These are phyloP conservation scores for Malassezia yamatoensis DNA, from an alignment of 1,284 basidiomycete genomes.

Conservation along the genomic window DNA sequence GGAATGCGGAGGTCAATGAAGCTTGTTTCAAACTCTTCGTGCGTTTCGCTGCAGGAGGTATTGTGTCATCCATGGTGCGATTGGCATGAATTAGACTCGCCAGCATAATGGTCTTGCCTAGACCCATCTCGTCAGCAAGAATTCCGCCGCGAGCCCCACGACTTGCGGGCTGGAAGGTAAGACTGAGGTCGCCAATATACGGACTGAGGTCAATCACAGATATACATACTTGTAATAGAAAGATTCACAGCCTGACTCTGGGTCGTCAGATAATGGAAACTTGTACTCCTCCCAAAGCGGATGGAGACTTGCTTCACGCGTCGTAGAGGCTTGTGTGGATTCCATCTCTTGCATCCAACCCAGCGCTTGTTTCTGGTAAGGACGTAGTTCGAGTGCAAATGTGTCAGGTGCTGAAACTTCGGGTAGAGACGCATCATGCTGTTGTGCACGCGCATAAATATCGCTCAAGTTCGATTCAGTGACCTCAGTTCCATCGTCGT, in stretches of 20 bases:
- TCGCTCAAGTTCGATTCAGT: conserved; percentile 25
- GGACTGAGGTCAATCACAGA: conserved; percentile 27
- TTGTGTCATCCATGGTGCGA: conserved; percentile 10
- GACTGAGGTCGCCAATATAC: conserved; percentile 71
- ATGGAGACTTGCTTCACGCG: conserved; percentile 58
- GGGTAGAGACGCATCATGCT: conserved; percentile 63
- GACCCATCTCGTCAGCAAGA: conserved; percentile 69
- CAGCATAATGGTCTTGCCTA: conserved; percentile 96
- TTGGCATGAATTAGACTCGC: conserved; percentile 80
- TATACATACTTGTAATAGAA: conserved; percentile 21
- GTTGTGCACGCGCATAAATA: conserved; percentile 58
- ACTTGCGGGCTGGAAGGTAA: conserved; percentile 74
- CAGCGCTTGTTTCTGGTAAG: conserved; percentile 88
- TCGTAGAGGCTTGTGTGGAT: conserved; percentile 30
- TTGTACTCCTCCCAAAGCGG: conserved; percentile 83
- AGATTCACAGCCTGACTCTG: conserved; percentile 21
- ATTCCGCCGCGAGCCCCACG: conserved; percentile 73
- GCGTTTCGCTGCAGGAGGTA: conserved; percentile 1
- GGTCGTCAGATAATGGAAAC: conserved; percentile 18
- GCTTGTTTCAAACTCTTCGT: conserved; percentile 22
- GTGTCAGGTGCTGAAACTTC: conserved; percentile 72
- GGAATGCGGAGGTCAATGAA: conserved; percentile 31
- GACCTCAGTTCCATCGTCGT: conserved; percentile 40
- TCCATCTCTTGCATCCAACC: conserved; percentile 92
- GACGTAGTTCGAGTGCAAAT: conserved; percentile 67